These are phyloP conservation scores for Solanum verrucosum DNA, from an alignment of 257 asterid species.

Conservation along the genomic window DNA sequence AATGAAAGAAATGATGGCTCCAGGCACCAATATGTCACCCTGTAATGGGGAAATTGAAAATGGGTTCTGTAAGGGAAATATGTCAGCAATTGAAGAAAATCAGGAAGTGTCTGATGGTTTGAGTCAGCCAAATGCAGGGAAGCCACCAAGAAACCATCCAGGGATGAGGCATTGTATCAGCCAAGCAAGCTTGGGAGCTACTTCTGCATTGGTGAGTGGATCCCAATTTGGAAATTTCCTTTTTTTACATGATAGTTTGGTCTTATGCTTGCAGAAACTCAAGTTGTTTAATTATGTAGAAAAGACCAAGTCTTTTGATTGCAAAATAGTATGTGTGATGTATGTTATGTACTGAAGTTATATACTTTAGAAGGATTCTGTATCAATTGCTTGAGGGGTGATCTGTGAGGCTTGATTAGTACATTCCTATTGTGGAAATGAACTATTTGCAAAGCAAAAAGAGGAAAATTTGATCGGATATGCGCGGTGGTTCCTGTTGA, in stretches of 20 bases:
- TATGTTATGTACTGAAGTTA: neutral
- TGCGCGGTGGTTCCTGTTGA: neutral
- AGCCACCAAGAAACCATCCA: slow-evolving; percentile 51
- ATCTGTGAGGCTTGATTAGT: neutral
- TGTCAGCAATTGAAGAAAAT: slow-evolving; percentile 20
- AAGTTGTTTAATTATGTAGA: neutral
- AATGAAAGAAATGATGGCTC: slow-evolving; percentile 32
- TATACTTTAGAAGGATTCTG: neutral
- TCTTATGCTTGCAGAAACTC: neutral
- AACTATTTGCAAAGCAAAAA: neutral
- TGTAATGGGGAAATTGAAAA: slow-evolving; percentile 30
- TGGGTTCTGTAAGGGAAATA: slow-evolving; percentile 32
- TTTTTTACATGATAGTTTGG: neutral
- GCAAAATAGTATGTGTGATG: neutral
- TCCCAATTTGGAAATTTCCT: slow-evolving; percentile 1
- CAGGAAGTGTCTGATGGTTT: slow-evolving; percentile 26
- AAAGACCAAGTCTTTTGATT: neutral
- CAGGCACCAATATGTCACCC: slow-evolving; percentile 33
- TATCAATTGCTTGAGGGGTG: neutral
- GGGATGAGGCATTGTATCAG: slow-evolving; percentile 81
- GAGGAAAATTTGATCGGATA: neutral
- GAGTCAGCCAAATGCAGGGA: slow-evolving; percentile 42
- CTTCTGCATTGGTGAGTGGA: slow-evolving; percentile 40
- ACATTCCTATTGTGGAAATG: neutral
- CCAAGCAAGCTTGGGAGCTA: slow-evolving; percentile 58